Evolutionary conservation across 2,329 filamentous ascomycete species (phyloP).

Genomic region (Paracoccidioides lutzii): DNA sequence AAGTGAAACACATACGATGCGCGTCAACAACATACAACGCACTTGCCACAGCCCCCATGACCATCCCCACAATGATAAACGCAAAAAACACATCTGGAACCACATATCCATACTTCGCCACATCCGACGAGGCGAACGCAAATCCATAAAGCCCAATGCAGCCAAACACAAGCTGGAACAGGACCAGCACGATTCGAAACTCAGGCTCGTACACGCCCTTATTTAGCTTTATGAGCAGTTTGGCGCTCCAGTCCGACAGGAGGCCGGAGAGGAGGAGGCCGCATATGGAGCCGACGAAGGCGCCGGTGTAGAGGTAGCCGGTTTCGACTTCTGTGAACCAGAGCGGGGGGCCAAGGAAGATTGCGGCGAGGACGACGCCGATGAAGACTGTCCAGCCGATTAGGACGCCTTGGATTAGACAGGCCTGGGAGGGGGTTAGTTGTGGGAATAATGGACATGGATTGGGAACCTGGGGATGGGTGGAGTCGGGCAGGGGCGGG

Average conservation of each 20-base stretch:
- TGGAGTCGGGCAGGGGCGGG: not conserved
- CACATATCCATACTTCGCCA: constrained; percentile 52
- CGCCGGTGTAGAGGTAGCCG: constrained; percentile 76
- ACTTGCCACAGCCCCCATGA: constrained; percentile 74
- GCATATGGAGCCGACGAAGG: constrained; percentile 68
- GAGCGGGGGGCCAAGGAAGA: constrained; percentile 68
- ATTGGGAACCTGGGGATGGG: not conserved
- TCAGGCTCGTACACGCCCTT: constrained; percentile 80
- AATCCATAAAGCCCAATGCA: constrained; percentile 74
- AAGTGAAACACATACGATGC: constrained; percentile 52
- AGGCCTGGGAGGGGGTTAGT: constrained; percentile 27
- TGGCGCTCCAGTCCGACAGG: constrained; percentile 60
- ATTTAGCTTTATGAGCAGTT: constrained; percentile 59
- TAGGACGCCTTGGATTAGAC: constrained; percentile 71
- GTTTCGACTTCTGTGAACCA: constrained; percentile 71
- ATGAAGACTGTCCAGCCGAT: constrained; percentile 96
- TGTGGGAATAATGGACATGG: constrained; percentile 1
- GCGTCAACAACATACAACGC: constrained; percentile 87
- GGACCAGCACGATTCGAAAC: constrained; percentile 69
- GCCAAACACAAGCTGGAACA: constrained; percentile 68
- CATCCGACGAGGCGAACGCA: constrained; percentile 56
- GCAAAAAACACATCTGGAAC: constrained; percentile 72
- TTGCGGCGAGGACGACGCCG: constrained; percentile 65
- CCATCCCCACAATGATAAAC: constrained; percentile 77
- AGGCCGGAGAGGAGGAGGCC: constrained; percentile 66